Evolutionary conservation across 2,329 filamentous ascomycete genomes (phyloP).

Genomic region (Talaromyces funiculosus): DNA sequence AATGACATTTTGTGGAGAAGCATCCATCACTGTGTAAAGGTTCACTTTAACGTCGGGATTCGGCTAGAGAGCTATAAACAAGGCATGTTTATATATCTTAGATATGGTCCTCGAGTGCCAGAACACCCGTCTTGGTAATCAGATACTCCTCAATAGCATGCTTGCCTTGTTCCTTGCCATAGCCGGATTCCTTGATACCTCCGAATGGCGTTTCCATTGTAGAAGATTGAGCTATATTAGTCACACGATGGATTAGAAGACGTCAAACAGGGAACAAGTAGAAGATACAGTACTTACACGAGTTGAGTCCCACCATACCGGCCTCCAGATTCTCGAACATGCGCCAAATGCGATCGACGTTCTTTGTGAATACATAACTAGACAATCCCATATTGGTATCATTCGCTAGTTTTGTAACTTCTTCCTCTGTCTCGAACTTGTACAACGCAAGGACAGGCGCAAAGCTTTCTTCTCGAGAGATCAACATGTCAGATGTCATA

Average conservation of each 20-base stretch:
- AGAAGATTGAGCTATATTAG: slow-evolving; percentile 50
- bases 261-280: neutral
- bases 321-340: slow-evolving; percentile 63
- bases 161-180: slow-evolving; percentile 61
- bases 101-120: slow-evolving; percentile 29
- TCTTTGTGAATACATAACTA: slow-evolving; percentile 64
- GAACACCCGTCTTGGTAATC: slow-evolving; percentile 43
- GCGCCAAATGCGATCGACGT: slow-evolving; percentile 60
- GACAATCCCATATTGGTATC: slow-evolving; percentile 61
- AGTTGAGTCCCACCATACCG: slow-evolving; percentile 64
- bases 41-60: no score
- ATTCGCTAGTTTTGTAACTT: slow-evolving; percentile 56
- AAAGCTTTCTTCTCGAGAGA: slow-evolving; percentile 59
- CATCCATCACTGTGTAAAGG: neutral
- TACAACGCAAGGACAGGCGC: slow-evolving; percentile 60
- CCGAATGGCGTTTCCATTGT: slow-evolving; percentile 63
- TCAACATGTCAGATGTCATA: slow-evolving; percentile 54
- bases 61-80: no score
- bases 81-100: neutral
- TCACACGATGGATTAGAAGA: slow-evolving; percentile 12
- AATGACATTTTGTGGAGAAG: no score
- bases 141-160: slow-evolving; percentile 28
- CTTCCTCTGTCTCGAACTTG: slow-evolving; percentile 60
- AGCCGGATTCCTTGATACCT: slow-evolving; percentile 62
- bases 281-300: slow-evolving; percentile 33